Evolutionary conservation across 2,329 filamentous ascomycete genomes (phyloP), one percentile per base, ranked within the genome.

Genomic region (Aureobasidium sp.): DNA sequence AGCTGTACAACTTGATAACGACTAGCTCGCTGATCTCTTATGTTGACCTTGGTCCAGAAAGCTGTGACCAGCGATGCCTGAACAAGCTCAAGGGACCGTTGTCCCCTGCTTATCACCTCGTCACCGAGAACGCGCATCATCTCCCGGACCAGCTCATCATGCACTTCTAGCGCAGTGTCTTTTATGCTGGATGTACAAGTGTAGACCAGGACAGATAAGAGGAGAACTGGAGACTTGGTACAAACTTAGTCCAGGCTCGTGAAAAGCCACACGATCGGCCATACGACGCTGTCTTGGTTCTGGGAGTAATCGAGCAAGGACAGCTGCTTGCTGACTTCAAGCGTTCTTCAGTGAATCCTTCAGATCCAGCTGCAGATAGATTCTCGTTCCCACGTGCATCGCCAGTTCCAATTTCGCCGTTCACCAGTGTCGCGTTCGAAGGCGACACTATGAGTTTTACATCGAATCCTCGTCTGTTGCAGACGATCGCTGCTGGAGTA

Each of bases 1-100:
- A 60, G 46, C n/a, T 60, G 46, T 1, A 60, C 27, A 12, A 60
- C 26, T n/a, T 60, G 46, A 20, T 60, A 60, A n/a, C 17, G 32
- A 51, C 46, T 60, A 8, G 34, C 57, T 34, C 51, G 57, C 26
- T 41, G 26, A 5, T 36, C 46, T 12, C 42, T 50, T 4, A 36
- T 36, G 10, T 36, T 60, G 12, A 17, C 26, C 26, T 60, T 60
- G 34, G 17, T 60, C 57, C 46, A 51, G 46, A 60, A 60, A 34
- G 57, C 36, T 0, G 57, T 23, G 3, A 60, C 9, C 7, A 60
- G 57, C 7, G 51, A n/a, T 34, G 46, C 57, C 10, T 60, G 46
- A 1, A 60, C 46, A 29, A 60, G 46, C 26, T 60, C 46, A 34
- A 60, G 36, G 12, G 57, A 60, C 32, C 26, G 47, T 17, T 60